A percentile compares a stretch with the other conserved stretches of the same genome.
Evolutionary conservation across 768 basidiomycete genomes (phyloP).

Genomic region (Cubamyces sp.): DNA sequence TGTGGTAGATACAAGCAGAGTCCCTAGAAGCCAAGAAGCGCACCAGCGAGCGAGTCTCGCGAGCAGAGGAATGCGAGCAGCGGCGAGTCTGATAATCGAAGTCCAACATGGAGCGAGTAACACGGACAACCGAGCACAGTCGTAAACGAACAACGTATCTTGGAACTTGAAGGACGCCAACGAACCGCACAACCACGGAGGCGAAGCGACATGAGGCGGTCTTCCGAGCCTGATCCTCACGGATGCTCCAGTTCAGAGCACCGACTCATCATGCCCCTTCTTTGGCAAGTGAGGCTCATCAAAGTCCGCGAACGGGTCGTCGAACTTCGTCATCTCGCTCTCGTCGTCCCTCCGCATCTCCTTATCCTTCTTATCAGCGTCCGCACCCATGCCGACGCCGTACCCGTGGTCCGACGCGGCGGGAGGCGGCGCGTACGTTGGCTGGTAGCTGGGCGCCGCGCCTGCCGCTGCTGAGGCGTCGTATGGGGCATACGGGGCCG

Average conservation of each 20-base stretch:
- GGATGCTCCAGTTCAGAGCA: conserved; percentile 3
- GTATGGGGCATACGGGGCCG: conserved; percentile 33
- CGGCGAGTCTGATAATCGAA: no score
- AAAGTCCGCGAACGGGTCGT: conserved; percentile 63
- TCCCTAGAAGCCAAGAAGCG: no score
- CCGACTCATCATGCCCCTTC: conserved; percentile 13
- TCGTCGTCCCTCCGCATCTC: conserved; percentile 28
- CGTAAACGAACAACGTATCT: no score
- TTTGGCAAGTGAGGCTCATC: conserved; percentile 36
- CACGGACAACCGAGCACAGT: no score
- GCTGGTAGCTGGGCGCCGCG: conserved; percentile 22
- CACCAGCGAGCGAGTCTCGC: no score
- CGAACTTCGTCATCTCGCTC: conserved; percentile 41
- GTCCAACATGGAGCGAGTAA: no score
- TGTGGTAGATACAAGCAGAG: neutral
- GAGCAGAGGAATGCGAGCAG: no score
- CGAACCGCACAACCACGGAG: no score
- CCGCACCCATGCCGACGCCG: conserved; percentile 36
- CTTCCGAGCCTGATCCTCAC: neutral
- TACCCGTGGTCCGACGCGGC: conserved; percentile 44
- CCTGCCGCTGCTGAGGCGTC: conserved; percentile 10
- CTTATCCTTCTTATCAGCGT: conserved; percentile 33
- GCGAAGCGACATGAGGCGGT: neutral
- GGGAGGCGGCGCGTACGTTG: conserved; percentile 37
- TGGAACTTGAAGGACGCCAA: no score